These are phyloP conservation scores for Delonix regia DNA, from an alignment of 306 rosid species.

Conservation along the genomic window DNA sequence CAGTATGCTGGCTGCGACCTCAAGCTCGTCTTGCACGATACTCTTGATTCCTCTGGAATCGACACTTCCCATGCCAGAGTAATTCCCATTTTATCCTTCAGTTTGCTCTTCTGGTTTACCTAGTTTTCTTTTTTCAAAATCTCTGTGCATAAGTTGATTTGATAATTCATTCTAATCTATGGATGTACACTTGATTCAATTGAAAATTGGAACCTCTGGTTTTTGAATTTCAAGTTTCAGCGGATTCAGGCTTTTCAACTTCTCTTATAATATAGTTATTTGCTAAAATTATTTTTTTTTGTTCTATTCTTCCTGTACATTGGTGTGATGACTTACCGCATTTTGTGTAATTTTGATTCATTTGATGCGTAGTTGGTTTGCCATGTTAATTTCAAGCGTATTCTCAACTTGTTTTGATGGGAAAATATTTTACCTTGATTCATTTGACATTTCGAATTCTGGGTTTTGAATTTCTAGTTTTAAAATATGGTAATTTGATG, in stretches of 20 bases:
- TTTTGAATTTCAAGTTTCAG: neutral
- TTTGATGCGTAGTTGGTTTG: neutral
- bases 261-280: neutral
- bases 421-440: constrained; percentile 6
- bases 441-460: neutral
- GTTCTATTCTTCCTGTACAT: neutral
- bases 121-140: neutral
- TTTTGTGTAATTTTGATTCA: neutral
- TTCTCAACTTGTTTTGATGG: neutral
- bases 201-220: neutral
- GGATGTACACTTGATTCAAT: neutral
- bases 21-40: constrained; percentile 71
- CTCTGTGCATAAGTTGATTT: neutral
- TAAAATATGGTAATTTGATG: neutral
- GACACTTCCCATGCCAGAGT: constrained; percentile 78
- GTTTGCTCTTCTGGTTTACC: neutral
- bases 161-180: neutral
- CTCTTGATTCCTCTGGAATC: constrained; percentile 82
- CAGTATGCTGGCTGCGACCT: constrained; percentile 42
- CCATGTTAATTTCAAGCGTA: neutral
- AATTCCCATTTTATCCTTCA: neutral
- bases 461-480: neutral
- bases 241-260: neutral
- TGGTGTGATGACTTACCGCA: neutral
- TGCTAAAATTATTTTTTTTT: neutral